phyloP scores from a whole-genome alignment of 2,329 filamentous ascomycete species.

The Bipolaris zeicola region DNA sequence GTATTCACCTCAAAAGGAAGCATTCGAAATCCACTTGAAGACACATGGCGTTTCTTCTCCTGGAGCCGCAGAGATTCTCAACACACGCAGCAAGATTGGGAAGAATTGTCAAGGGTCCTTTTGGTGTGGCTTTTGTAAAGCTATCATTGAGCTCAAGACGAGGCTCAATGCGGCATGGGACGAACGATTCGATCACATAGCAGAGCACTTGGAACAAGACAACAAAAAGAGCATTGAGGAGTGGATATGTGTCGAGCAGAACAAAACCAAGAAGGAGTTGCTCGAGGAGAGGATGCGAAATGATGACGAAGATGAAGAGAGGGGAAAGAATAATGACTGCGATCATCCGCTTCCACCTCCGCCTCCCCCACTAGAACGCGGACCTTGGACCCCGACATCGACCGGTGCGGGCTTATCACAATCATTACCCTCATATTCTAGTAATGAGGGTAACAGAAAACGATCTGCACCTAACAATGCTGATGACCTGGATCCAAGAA shows the following conservation, averaged over 20 bases:
- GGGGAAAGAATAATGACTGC: slow-evolving; percentile 10
- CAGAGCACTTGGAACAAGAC: slow-evolving; percentile 68
- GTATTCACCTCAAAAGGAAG: slow-evolving; percentile 63
- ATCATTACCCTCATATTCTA: not conserved
- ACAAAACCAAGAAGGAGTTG: slow-evolving; percentile 42
- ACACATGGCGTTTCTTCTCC: slow-evolving; percentile 51
- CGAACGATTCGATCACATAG: slow-evolving; percentile 74
- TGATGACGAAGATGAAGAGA: slow-evolving; percentile 25
- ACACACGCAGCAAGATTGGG: slow-evolving; percentile 65
- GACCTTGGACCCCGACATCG: not conserved
- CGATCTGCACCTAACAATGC: not conserved
- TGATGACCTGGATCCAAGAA: not conserved
- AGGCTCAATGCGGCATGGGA: slow-evolving; percentile 63
- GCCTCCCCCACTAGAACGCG: not conserved
- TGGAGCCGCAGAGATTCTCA: slow-evolving; percentile 45
- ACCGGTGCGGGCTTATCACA: not conserved
- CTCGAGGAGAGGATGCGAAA: slow-evolving; percentile 26
- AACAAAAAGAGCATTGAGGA: slow-evolving; percentile 57
- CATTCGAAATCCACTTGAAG: slow-evolving; percentile 67
- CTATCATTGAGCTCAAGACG: slow-evolving; percentile 57
- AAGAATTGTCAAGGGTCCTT: slow-evolving; percentile 69
- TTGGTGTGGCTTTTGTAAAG: slow-evolving; percentile 86
- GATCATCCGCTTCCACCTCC: not conserved
- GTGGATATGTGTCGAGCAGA: slow-evolving; percentile 58
- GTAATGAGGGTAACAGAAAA: not conserved